Percentiles rank a stretch among this genome's conserved stretches.
Conservation (phyloP, 495 filamentous ascomycete species). For the Penicilliopsis zonata region DNA sequence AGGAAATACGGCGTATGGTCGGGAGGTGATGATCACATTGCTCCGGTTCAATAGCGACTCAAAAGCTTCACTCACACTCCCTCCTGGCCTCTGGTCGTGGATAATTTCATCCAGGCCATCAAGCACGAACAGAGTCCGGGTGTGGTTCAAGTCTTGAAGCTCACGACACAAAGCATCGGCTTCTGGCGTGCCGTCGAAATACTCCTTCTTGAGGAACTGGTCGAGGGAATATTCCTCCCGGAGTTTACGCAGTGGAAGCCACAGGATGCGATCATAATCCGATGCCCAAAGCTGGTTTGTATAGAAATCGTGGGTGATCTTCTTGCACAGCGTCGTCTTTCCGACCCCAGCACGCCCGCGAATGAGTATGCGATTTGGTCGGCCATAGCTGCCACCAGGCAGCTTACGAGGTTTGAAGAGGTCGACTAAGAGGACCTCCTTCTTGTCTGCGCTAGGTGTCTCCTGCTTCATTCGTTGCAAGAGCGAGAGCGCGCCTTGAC, state of each 20-base stretch:
- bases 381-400: conserved; percentile 4
- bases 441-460: conserved; percentile 6
- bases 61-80: conserved; percentile 13
- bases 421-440: conserved; percentile 10
- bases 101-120: conserved; percentile 29
- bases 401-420: conserved; percentile 14
- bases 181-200: conserved; percentile 6
- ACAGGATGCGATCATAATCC: conserved; percentile 23
- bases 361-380: conserved; percentile 24
- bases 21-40: conserved; percentile 5
- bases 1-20: conserved; percentile 1
- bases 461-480: conserved; percentile 6
- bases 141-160: background rate
- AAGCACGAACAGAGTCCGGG: conserved; percentile 18
- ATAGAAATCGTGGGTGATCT: conserved; percentile 16
- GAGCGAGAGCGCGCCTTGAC: background rate
- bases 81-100: conserved; percentile 4
- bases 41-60: conserved; percentile 17
- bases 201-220: conserved; percentile 14
- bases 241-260: conserved; percentile 21
- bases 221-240: conserved; percentile 9
- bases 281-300: conserved; percentile 10
- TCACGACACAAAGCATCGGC: background rate
- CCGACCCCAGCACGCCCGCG: conserved; percentile 28
- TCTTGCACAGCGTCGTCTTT: conserved; percentile 37